Conservation (phyloP, 2,329 filamentous ascomycete species). For the Periconia sp. region DNA sequence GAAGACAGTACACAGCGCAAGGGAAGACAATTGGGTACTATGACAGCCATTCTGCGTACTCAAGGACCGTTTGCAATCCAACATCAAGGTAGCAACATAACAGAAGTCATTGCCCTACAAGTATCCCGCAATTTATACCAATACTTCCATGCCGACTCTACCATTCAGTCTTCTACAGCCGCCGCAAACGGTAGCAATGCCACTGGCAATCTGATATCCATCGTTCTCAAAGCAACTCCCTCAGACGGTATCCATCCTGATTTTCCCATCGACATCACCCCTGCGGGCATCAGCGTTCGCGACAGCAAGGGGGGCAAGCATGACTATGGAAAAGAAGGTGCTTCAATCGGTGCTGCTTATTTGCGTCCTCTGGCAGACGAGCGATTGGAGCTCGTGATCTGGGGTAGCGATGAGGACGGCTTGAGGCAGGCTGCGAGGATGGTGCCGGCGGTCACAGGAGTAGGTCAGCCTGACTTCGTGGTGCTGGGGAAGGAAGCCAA, state of each 20-base stretch:
- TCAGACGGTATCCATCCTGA: slow-evolving; percentile 21
- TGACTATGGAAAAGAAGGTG: slow-evolving; percentile 30
- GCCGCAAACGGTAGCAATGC: neutral
- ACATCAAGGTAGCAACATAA: slow-evolving; percentile 28
- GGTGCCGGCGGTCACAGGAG: slow-evolving; percentile 58
- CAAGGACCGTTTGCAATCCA: slow-evolving; percentile 49
- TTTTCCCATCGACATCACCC: slow-evolving; percentile 34
- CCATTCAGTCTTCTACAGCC: slow-evolving; percentile 32
- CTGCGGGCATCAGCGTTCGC: slow-evolving; percentile 19
- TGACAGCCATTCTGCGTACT: slow-evolving; percentile 57
- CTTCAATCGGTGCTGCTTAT: slow-evolving; percentile 54
- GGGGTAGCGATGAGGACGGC: slow-evolving; percentile 54
- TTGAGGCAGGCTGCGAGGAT: slow-evolving; percentile 55
- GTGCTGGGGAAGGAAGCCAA: slow-evolving; percentile 49
- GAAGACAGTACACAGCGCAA: slow-evolving; percentile 32
- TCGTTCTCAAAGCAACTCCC: slow-evolving; percentile 30
- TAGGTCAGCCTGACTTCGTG: slow-evolving; percentile 61
- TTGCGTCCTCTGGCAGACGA: slow-evolving; percentile 52
- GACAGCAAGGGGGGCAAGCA: slow-evolving; percentile 22
- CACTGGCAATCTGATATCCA: slow-evolving; percentile 51
- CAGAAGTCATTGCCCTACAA: slow-evolving; percentile 51
- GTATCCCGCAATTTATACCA: slow-evolving; percentile 60
- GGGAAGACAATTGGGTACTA: slow-evolving; percentile 54
- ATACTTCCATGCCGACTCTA: slow-evolving; percentile 58
- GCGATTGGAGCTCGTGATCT: slow-evolving; percentile 58